Evolutionary conservation across 345 rosid genomes (phyloP).

Genomic region (Salix suchowensis): DNA sequence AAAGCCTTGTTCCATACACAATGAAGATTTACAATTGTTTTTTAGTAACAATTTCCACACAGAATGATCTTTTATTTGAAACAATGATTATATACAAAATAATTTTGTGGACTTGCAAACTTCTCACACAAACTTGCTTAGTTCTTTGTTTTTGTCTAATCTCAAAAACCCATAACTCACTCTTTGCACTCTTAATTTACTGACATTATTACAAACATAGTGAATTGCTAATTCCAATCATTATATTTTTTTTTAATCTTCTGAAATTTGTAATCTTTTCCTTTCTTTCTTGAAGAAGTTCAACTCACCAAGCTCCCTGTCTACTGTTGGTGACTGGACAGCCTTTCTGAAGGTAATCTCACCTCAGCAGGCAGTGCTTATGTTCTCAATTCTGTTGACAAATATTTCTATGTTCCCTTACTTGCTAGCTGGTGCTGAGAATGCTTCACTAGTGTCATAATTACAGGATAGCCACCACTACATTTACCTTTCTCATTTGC

Average conservation of each 20-base stretch:
- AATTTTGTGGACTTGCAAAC: background rate
- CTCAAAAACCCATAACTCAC: background rate
- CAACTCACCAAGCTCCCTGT: slow-evolving; percentile 77
- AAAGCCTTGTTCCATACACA: background rate
- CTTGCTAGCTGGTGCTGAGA: slow-evolving; percentile 1
- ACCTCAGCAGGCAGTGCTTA: slow-evolving; percentile 1
- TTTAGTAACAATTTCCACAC: background rate
- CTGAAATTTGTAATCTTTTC: slow-evolving; percentile 16
- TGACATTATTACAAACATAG: background rate
- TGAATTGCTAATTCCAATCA: background rate
- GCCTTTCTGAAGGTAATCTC: slow-evolving; percentile 74
- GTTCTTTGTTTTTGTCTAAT: background rate
- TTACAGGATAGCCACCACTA: background rate
- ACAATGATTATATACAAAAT: background rate
- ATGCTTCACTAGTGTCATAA: background rate
- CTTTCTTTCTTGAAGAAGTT: slow-evolving; percentile 61
- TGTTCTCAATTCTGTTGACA: slow-evolving; percentile 3
- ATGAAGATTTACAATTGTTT: background rate
- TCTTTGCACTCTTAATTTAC: too few species aligned
- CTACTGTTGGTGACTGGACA: slow-evolving; percentile 75
- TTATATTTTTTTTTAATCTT: background rate
- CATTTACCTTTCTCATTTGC: background rate
- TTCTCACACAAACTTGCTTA: background rate
- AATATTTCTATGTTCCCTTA: background rate
- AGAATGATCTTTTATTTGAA: background rate